Conservation (phyloP, 1,284 basidiomycete species). For the Schizophyllum amplum region DNA sequence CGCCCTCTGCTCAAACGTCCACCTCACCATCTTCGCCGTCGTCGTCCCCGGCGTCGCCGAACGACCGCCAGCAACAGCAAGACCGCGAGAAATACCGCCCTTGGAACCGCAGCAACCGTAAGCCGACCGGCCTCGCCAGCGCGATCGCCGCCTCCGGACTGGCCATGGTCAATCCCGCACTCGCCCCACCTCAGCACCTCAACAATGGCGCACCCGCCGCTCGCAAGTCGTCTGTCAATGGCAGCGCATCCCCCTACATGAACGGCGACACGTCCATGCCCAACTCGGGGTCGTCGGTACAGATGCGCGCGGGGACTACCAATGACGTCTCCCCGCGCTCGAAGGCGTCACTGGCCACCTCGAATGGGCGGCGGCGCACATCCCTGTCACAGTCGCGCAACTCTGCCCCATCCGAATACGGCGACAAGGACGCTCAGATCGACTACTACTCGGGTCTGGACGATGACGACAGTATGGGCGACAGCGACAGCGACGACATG, state of each 20-base stretch:
- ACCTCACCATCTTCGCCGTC: constrained; percentile 12
- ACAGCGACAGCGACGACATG: constrained; percentile 14
- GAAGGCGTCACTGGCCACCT: constrained; percentile 1
- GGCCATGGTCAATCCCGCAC: constrained; percentile 49
- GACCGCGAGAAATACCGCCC: constrained; percentile 30
- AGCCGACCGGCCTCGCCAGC: constrained; percentile 49
- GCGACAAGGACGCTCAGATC: constrained; percentile 14
- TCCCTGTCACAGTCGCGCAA: constrained; percentile 25
- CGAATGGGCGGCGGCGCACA: constrained; percentile 13
- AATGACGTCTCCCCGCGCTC: not conserved
- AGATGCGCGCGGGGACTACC: not conserved
- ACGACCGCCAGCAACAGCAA: constrained; percentile 13
- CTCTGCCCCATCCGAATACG: constrained; percentile 25
- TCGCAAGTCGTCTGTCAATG: not conserved
- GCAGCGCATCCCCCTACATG: not conserved
- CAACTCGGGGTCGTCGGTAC: not conserved
- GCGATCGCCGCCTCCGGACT: constrained; percentile 61
- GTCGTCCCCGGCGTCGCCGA: not conserved
- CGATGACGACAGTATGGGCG: constrained; percentile 7
- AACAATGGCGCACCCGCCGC: not conserved
- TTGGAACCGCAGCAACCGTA: constrained; percentile 35
- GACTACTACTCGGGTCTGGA: constrained; percentile 40
- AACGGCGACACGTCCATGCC: not conserved
- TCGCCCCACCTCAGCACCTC: constrained; percentile 19
- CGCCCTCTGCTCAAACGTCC: constrained; percentile 3